phyloP scores from a whole-genome alignment of 306 rosid species.

The Carpinus fangiana region DNA sequence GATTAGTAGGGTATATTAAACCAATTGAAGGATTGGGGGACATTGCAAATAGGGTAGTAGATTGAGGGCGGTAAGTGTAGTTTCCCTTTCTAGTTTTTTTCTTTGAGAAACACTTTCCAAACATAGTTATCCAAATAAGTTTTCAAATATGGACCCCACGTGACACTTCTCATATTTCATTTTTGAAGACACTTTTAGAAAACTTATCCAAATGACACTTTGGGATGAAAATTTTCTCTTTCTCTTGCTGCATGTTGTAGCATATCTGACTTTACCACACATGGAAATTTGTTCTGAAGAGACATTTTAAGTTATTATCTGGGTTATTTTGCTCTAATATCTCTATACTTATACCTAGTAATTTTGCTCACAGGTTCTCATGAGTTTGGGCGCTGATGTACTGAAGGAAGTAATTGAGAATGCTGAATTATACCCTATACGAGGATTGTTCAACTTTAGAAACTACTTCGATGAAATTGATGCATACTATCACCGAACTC shows the following conservation, averaged over 20 bases:
- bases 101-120: no score
- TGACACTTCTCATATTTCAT: no score
- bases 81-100: no score
- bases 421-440: slow-evolving; percentile 90
- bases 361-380: slow-evolving; percentile 70
- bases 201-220: neutral
- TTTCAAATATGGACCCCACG: no score
- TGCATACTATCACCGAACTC: slow-evolving; percentile 74
- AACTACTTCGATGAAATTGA: slow-evolving; percentile 84
- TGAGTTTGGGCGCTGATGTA: slow-evolving; percentile 76
- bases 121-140: no score
- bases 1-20: no score
- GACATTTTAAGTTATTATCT: slow-evolving; percentile 19
- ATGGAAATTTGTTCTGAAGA: neutral
- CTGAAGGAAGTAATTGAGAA: slow-evolving; percentile 71
- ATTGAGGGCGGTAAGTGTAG: no score
- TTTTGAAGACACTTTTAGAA: neutral
- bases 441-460: slow-evolving; percentile 84
- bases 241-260: slow-evolving; percentile 10
- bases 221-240: neutral
- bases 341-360: slow-evolving; percentile 19
- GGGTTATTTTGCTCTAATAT: slow-evolving; percentile 25
- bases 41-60: no score
- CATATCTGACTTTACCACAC: neutral
- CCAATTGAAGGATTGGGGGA: no score